Evolutionary conservation across 75 land plant species (phyloP), one percentile per base, ranked within the genome.

Genomic region (Larix kaempferi): DNA sequence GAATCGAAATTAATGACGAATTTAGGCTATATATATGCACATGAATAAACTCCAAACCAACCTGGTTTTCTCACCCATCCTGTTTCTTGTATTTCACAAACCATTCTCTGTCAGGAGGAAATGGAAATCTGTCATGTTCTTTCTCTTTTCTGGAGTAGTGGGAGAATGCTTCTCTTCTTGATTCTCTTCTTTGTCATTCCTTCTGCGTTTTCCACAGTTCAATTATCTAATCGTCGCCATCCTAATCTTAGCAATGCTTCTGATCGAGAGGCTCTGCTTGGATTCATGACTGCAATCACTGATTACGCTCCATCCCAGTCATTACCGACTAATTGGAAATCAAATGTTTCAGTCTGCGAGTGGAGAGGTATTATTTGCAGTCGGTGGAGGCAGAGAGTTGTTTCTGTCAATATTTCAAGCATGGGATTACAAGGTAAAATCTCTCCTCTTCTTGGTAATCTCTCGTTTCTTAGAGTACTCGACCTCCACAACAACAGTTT

Each of bases 401-500:
- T 83, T 17, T 55, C 83, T 54, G 77, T 93, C 37, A 87, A 91
- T 56, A 37, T 95, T 56, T 77, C 91, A 59, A 79, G 71, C 75
- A 77, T 86, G 78, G 85, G 79, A 76, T 88, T 91, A 74, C 57
- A 90, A 56, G 96, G 94, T 26, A 39, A 82, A 3, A 82, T 94
- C 44, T 86, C 94, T 12, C 76, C 87, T 23, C 73, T 55, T 77
- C 6, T 94, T 66, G 85, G 82, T 71, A 26, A 57, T 56, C 90
- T 94, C 41, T 69, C 56, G 3, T 74, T 26, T 66, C 84, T 94
- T 57, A 63, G 79, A 41, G 82, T 92, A 29, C 92, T 90, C 25
- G 23, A 39, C n/a, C 59, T 90, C 22, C 91, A 85, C 72, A 91
- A 89, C 88, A 96, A 96, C 88, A 89, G 90, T 58, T 80, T 96